Percentiles rank a stretch among this genome's conserved stretches.
phyloP scores from a whole-genome alignment of 768 basidiomycete species.

The Melanogaster broomeanus region DNA sequence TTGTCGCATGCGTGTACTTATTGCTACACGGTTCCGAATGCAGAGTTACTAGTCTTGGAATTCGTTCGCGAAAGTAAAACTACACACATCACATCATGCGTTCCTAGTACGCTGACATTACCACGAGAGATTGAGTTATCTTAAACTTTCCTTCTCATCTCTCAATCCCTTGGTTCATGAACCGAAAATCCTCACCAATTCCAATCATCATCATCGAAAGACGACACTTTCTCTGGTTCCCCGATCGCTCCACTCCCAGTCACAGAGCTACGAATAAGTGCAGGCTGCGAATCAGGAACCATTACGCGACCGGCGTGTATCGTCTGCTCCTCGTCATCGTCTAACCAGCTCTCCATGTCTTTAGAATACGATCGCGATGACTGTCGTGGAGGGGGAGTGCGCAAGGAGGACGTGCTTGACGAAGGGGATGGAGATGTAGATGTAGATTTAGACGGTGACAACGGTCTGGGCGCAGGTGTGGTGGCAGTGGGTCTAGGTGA shows the following conservation, averaged over 20 bases:
- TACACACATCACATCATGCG: not conserved
- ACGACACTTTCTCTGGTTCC: constrained; percentile 1
- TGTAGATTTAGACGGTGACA: constrained; percentile 13
- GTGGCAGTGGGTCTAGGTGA: constrained; percentile 39
- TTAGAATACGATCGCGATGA: constrained; percentile 13
- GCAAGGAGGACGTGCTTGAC: not conserved
- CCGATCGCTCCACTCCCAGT: not conserved
- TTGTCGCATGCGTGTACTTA: too few relatives aligned
- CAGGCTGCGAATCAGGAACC: constrained; percentile 33
- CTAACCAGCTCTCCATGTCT: constrained; percentile 21
- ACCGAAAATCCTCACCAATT: constrained; percentile 49
- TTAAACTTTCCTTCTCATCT: not conserved
- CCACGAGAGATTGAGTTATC: not conserved
- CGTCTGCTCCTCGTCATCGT: constrained; percentile 36
- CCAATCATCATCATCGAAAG: constrained; percentile 54
- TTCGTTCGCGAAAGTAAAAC: not conserved
- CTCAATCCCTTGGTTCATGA: not conserved
- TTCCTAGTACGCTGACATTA: not conserved
- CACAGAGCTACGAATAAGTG: constrained; percentile 3
- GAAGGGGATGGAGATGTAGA: constrained; percentile 12
- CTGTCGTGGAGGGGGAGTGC: constrained; percentile 9
- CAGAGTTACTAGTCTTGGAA: too few relatives aligned
- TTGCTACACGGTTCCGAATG: too few relatives aligned
- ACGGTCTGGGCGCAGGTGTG: constrained; percentile 18
- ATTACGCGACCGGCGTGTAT: constrained; percentile 18